Percentiles rank a stretch among this genome's conserved stretches.
Conservation (phyloP, 116 monocot species). For the Iris pallida region DNA sequence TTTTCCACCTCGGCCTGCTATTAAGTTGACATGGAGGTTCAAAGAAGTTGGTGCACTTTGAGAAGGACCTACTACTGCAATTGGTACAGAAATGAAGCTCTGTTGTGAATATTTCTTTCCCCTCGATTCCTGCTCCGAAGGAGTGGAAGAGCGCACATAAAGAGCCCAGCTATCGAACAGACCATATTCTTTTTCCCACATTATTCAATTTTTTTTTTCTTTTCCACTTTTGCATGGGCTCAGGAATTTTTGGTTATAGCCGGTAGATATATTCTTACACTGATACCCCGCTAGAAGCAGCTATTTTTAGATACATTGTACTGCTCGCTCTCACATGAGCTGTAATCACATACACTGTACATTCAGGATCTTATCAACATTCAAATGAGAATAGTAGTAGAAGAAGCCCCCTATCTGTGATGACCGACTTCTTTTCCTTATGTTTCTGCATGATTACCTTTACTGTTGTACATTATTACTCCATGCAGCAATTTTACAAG, state of each 20-base stretch:
- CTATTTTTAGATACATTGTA: neutral
- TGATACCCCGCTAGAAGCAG: constrained; percentile 4
- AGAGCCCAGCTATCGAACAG: neutral
- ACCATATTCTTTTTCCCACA: neutral
- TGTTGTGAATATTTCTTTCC: constrained; percentile 7
- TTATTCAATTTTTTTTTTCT: neutral
- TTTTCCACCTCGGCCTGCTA: neutral
- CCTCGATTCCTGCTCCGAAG: constrained; percentile 6
- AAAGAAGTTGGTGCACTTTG: neutral
- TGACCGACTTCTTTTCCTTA: neutral
- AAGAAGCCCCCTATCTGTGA: neutral
- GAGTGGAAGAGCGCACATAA: neutral
- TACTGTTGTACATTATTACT: too few relatives aligned
- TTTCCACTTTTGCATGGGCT: neutral
- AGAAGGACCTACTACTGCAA: neutral
- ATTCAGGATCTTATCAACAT: constrained; percentile 4
- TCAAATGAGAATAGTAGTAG: constrained; percentile 2
- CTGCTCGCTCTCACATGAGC: neutral
- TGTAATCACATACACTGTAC: constrained; percentile 6
- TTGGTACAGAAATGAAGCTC: neutral
- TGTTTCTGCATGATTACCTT: too few relatives aligned
- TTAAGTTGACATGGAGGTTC: neutral
- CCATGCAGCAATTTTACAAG: too few relatives aligned
- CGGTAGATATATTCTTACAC: neutral
- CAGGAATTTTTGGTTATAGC: neutral